phyloP scores from a whole-genome alignment of 805 yeast species.

The Hanseniaspora occidentalis region DNA sequence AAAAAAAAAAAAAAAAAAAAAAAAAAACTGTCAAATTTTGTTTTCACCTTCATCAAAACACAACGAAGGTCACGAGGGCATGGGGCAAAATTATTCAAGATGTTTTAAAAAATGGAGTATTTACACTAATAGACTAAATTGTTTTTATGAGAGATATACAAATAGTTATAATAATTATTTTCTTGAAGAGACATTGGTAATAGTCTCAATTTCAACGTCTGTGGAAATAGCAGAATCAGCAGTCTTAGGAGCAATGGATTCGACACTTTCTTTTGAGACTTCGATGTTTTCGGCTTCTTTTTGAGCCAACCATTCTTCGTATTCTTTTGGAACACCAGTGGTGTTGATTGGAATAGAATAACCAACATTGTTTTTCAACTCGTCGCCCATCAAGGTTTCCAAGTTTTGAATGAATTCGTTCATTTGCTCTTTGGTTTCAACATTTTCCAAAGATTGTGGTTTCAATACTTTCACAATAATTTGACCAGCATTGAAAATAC shows the following conservation, averaged over 20 bases:
- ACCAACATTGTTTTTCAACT: slow-evolving; percentile 24
- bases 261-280: slow-evolving; percentile 5
- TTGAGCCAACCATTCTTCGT: slow-evolving; percentile 4
- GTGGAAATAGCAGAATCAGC: not conserved
- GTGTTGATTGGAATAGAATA: slow-evolving; percentile 25
- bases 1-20: slow-evolving; percentile 1
- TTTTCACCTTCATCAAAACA: no score
- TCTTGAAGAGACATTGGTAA: slow-evolving; percentile 3
- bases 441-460: slow-evolving; percentile 61
- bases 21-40: not conserved
- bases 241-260: not conserved
- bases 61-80: no score
- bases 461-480: slow-evolving; percentile 69
- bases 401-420: slow-evolving; percentile 43
- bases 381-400: slow-evolving; percentile 42
- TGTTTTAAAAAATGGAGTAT: no score
- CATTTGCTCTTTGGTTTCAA: slow-evolving; percentile 57
- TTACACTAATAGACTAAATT: no score
- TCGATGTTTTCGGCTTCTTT: slow-evolving; percentile 5
- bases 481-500: slow-evolving; percentile 64
- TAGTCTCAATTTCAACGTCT: not conserved
- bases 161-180: not conserved
- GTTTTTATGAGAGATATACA: not conserved
- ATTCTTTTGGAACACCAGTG: slow-evolving; percentile 20
- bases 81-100: no score